phyloP scores from a whole-genome alignment of 2,329 filamentous ascomycete genomes.

The Fusarium mundagurra region DNA sequence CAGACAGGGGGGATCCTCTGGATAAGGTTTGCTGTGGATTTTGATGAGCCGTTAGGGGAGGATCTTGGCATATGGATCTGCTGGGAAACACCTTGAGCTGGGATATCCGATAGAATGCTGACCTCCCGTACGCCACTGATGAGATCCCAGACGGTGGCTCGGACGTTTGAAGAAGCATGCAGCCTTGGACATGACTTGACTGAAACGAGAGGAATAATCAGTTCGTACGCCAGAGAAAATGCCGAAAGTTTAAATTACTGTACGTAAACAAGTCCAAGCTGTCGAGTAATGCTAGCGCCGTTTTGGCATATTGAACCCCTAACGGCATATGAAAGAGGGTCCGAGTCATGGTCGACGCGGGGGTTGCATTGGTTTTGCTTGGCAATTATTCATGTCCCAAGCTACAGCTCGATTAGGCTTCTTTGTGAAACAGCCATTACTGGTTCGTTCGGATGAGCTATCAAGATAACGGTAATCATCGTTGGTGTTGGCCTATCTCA shows the following conservation, averaged over 20 bases:
- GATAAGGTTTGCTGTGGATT: background rate
- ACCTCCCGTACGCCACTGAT: background rate
- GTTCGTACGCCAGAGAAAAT: background rate
- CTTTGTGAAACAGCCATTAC: background rate
- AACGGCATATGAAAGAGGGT: background rate
- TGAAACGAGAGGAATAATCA: background rate
- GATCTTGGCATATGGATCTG: background rate
- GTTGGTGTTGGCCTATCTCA: background rate
- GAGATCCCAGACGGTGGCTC: background rate
- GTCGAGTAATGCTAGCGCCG: slow-evolving; percentile 8
- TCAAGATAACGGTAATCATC: background rate
- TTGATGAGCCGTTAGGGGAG: background rate
- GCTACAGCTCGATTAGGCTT: background rate
- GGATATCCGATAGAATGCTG: background rate
- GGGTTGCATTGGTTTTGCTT: background rate
- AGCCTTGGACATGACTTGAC: background rate
- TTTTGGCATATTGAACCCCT: background rate
- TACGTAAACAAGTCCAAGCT: background rate
- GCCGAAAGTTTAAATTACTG: background rate
- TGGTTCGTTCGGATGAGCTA: background rate
- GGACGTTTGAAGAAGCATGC: background rate
- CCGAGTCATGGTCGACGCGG: background rate
- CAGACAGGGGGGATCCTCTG: background rate
- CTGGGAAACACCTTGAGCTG: background rate
- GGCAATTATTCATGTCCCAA: background rate